Percentiles rank a stretch among this genome's conserved stretches.
phyloP scores from a whole-genome alignment of 2,329 filamentous ascomycete genomes.

The Myriosclerotinia curreyana region DNA sequence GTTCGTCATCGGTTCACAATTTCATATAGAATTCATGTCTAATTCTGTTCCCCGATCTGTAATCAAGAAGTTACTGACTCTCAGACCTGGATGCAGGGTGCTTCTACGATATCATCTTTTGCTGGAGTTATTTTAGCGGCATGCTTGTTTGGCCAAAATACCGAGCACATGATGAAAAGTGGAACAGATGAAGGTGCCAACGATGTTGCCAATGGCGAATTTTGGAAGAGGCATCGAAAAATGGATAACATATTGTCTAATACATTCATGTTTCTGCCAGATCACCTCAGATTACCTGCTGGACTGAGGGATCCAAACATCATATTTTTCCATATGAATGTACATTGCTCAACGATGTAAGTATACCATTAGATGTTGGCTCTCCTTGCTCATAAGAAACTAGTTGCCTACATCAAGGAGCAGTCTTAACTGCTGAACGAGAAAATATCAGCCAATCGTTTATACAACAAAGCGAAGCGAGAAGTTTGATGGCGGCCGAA shows the following conservation, averaged over 20 bases:
- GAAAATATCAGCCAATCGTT: conserved; percentile 63
- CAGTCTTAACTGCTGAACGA: conserved; percentile 77
- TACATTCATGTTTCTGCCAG: conserved; percentile 74
- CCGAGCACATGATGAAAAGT: conserved; percentile 74
- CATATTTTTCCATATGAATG: conserved; percentile 80
- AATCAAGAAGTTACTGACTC: no score
- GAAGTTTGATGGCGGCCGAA: conserved; percentile 75
- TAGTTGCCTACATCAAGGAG: conserved; percentile 77
- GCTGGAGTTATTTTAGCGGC: conserved; percentile 71
- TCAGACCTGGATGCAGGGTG: conserved; percentile 39
- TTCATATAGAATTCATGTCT: no score
- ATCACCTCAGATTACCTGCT: conserved; percentile 66
- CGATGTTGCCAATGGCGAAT: conserved; percentile 70
- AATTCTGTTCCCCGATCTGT: no score
- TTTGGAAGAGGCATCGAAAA: conserved; percentile 80
- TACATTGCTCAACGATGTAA: conserved; percentile 77
- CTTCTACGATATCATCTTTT: conserved; percentile 65
- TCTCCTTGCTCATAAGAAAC: not conserved
- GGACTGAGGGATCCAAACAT: conserved; percentile 68
- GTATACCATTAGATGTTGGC: not conserved
- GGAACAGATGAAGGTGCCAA: conserved; percentile 67
- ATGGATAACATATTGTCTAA: conserved; percentile 79
- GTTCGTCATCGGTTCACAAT: no score
- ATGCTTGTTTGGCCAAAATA: conserved; percentile 75
- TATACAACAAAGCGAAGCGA: conserved; percentile 66